Evolutionary conservation across 805 yeast genomes (phyloP), one percentile per base, ranked within the genome.

Genomic region (Zygoascus ofunaensis): DNA sequence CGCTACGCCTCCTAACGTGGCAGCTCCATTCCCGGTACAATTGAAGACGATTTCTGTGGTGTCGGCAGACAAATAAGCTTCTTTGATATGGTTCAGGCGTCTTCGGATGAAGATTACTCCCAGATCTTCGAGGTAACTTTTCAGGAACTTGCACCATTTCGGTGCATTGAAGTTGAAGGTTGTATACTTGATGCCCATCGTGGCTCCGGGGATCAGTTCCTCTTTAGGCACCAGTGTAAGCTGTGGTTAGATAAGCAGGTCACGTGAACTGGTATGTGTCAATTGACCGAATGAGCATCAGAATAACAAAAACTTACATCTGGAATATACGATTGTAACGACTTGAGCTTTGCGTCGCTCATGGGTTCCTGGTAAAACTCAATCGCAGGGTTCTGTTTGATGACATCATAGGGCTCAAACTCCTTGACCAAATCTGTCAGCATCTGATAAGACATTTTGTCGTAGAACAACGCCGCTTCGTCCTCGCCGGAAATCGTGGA

Each of bases 111-210:
- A 77, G 0, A 47, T 54, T n/a, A 81, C 80, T 1, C 86, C 86
- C 26, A 56, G 48, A 3, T 57, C 36, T 32, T 59, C 60, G 43
- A 82, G 62, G 50, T 73, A 72, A 1, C 55, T 49, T 44, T 69
- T 61, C 45, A 84, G 60, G 43, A 68, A 72, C 37, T 59, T 56
- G 34, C 82, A 60, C 56, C 81, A 80, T 37, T 66, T 61, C 1
- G 90, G 89, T 53, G 87, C 74, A 59, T 81, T 79, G 70, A 83
- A 82, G 57, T 78, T 78, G 81, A 82, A 81, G 2, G 86, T 70
- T 14, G 66, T 64, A 58, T 73, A 78, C 20, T 35, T 39, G 41
- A 80, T 70, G 10, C 87, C 94, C 54, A 61, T 79, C 7, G 52
- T 66, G 2, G 66, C 76, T 1, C 82, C 83, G 7, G 53, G 53